Percentiles rank a stretch among this genome's conserved stretches.
phyloP scores from a whole-genome alignment of 768 basidiomycete species.

The Daedaleopsis nitida region DNA sequence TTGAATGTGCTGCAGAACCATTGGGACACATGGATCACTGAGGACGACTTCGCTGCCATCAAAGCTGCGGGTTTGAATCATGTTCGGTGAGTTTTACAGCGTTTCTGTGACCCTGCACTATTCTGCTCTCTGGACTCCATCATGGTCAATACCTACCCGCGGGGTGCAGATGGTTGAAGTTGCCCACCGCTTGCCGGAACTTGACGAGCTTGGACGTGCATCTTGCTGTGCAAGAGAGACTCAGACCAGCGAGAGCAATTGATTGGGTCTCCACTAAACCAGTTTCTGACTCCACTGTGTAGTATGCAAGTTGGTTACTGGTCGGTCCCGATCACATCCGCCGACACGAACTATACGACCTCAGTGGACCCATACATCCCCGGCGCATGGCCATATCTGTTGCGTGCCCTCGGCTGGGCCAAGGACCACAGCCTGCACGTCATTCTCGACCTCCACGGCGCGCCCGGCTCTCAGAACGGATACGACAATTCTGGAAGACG shows the following conservation, averaged over 20 bases:
- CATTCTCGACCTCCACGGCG: conserved; percentile 78
- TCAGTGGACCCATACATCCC: conserved; percentile 56
- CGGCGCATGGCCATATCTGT: conserved; percentile 70
- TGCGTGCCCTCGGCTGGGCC: conserved; percentile 67
- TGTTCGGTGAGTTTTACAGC: conserved; percentile 49
- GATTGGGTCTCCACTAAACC: no score
- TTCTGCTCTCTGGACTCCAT: background rate
- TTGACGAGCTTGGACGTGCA: background rate
- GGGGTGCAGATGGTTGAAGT: no score
- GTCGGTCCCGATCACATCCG: conserved; percentile 68
- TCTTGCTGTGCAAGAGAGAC: no score
- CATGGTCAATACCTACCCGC: background rate
- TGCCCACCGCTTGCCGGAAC: no score
- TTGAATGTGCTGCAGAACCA: conserved; percentile 48
- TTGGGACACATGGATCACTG: conserved; percentile 70
- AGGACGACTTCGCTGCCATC: conserved; percentile 69
- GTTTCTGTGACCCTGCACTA: background rate
- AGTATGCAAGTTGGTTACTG: conserved; percentile 78
- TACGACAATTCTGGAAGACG: conserved; percentile 79
- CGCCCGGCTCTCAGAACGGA: conserved; percentile 60
- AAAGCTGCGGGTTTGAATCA: conserved; percentile 69
- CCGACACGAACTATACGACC: conserved; percentile 47
- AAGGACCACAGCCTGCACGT: conserved; percentile 61
- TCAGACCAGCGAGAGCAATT: no score
- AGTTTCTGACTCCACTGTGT: background rate